Conservation (phyloP, 2,329 filamentous ascomycete species). For the Colletotrichum endophyticum region DNA sequence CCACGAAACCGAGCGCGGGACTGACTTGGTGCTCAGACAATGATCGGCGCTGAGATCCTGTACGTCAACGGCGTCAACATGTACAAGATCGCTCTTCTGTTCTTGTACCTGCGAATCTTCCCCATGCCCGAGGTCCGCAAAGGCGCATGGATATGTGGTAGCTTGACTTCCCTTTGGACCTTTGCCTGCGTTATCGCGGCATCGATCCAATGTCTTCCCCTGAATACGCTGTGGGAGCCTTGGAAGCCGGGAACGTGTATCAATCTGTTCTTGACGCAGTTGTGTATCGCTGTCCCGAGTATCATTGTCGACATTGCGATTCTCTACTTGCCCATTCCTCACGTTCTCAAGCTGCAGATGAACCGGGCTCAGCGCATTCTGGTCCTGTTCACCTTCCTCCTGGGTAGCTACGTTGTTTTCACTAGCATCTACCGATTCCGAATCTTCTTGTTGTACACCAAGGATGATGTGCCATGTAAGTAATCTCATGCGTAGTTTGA, state of each 20-base stretch:
- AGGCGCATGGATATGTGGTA: constrained; percentile 11
- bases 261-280: constrained; percentile 12
- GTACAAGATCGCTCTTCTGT: constrained; percentile 42
- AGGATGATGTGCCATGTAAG: constrained; percentile 11
- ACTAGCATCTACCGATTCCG: constrained; percentile 11
- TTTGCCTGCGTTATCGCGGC: constrained; percentile 13
- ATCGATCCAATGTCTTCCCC: background rate
- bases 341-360: constrained; percentile 15
- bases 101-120: constrained; percentile 49
- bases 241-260: constrained; percentile 15
- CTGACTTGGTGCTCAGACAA: background rate
- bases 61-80: constrained; percentile 20
- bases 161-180: constrained; percentile 1
- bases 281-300: constrained; percentile 9
- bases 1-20: background rate
- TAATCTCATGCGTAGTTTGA: fast-evolving
- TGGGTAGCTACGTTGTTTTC: constrained; percentile 17
- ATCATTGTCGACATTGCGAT: constrained; percentile 17
- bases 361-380: background rate
- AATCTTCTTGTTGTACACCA: constrained; percentile 3
- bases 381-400: constrained; percentile 9
- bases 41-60: constrained; percentile 14
- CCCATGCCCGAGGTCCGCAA: constrained; percentile 31
- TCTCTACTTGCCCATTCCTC: constrained; percentile 13
- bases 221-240: constrained; percentile 13